These are phyloP conservation scores for Diophrys sp. DNA, from an alignment of 73 alveolate species.

Conservation along the genomic window DNA sequence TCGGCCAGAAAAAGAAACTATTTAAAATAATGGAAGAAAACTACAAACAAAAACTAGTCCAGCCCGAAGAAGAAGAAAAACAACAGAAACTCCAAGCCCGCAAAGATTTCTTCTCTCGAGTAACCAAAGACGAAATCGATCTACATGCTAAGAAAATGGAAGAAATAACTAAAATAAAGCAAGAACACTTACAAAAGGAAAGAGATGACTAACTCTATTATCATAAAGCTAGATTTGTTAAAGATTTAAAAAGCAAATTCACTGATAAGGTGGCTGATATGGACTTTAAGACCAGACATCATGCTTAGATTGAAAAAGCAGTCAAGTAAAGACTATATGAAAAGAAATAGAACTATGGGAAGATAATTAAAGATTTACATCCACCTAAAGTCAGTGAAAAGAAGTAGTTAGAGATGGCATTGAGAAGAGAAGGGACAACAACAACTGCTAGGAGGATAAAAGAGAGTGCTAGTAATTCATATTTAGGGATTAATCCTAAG, in stretches of 20 bases:
- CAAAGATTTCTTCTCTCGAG: not conserved
- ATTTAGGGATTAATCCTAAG: not conserved
- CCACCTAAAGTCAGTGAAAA: conserved; percentile 21
- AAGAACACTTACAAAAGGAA: not conserved
- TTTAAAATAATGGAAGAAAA: not conserved
- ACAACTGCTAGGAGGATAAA: too few species aligned
- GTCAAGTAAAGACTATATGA: not conserved
- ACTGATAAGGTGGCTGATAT: not conserved
- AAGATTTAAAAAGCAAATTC: not conserved
- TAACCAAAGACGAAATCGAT: not conserved
- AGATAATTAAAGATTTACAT: conserved; percentile 16
- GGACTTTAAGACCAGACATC: not conserved
- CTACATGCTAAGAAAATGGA: not conserved
- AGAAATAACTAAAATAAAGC: not conserved
- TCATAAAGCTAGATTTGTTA: not conserved
- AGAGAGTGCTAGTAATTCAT: not conserved
- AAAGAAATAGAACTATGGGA: conserved; percentile 15
- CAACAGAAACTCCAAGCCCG: not conserved
- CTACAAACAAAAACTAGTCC: not conserved
- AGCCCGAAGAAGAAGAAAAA: not conserved
- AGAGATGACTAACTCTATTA: not conserved
- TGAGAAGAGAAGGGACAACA: not conserved
- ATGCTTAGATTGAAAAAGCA: not conserved
- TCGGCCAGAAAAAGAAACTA: not conserved
- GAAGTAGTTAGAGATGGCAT: conserved; percentile 20